Conservation (phyloP, 768 basidiomycete genomes). For the Lactifluus piperatus region DNA sequence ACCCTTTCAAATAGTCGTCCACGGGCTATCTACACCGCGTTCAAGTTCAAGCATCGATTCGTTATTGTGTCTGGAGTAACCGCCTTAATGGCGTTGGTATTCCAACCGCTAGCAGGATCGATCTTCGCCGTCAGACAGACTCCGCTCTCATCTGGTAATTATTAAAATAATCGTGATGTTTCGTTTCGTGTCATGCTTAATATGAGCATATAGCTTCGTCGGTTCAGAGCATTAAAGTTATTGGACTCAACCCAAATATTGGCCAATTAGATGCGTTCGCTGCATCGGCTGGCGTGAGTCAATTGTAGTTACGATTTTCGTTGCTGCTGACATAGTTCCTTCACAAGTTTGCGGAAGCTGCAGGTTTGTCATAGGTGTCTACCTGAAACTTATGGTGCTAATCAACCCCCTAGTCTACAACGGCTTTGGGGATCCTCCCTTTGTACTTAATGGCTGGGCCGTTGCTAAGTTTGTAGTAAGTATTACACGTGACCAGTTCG, state of each 20-base stretch:
- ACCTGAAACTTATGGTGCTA: slow-evolving; percentile 23
- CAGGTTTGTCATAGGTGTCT: slow-evolving; percentile 7
- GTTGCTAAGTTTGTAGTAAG: slow-evolving; percentile 44
- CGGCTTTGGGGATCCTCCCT: slow-evolving; percentile 47
- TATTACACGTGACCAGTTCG: neutral
- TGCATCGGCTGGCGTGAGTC: slow-evolving; percentile 18
- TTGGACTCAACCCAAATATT: slow-evolving; percentile 14
- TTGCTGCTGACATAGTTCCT: neutral
- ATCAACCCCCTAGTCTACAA: slow-evolving; percentile 39
- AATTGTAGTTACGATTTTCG: slow-evolving; percentile 28
- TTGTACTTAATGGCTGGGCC: slow-evolving; percentile 44
- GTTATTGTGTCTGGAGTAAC: slow-evolving; percentile 45
- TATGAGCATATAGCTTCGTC: neutral
- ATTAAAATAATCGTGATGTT: no score
- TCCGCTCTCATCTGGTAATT: slow-evolving; percentile 28
- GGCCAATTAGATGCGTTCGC: slow-evolving; percentile 8
- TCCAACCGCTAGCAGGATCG: slow-evolving; percentile 49
- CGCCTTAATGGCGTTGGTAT: slow-evolving; percentile 36
- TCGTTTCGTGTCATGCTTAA: neutral
- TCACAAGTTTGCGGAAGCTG: slow-evolving; percentile 14
- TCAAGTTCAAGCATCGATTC: slow-evolving; percentile 45
- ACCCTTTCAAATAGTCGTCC: neutral
- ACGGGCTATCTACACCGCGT: slow-evolving; percentile 27
- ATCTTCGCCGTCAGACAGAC: slow-evolving; percentile 26
- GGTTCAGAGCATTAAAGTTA: slow-evolving; percentile 4